A percentile compares a stretch with the other conserved stretches of the same genome.
These are phyloP conservation scores for Macadamia integrifolia DNA, from an alignment of 164 flowering plant species.

Conservation along the genomic window DNA sequence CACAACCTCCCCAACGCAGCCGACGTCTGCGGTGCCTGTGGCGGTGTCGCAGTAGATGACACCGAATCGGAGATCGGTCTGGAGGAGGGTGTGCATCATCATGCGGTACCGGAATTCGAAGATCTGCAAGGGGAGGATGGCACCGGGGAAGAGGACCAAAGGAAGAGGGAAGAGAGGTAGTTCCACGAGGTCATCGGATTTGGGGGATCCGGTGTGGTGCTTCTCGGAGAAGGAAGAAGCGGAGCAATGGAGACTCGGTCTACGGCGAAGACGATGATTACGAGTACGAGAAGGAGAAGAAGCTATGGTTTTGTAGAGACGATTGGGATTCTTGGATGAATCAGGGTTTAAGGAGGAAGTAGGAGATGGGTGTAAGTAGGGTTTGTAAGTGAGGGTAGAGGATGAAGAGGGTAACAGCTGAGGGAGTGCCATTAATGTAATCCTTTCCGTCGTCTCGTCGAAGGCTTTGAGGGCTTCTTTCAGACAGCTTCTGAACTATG, in stretches of 20 bases:
- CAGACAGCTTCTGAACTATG: no score
- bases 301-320: background rate
- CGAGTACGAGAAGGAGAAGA: slow-evolving; percentile 10
- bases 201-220: slow-evolving; percentile 47
- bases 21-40: slow-evolving; percentile 75
- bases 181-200: slow-evolving; percentile 63
- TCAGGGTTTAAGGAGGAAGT: slow-evolving; percentile 10
- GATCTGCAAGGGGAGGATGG: slow-evolving; percentile 87
- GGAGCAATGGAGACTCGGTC: slow-evolving; percentile 44
- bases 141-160: slow-evolving; percentile 92
- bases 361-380: background rate
- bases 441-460: no score
- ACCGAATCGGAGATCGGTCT: slow-evolving; percentile 94
- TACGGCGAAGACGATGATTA: slow-evolving; percentile 6
- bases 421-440: slow-evolving; percentile 47
- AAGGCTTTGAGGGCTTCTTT: no score
- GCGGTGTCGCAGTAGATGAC: slow-evolving; percentile 73
- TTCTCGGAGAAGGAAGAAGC: slow-evolving; percentile 65
- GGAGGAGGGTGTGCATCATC: slow-evolving; percentile 96
- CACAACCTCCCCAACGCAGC: slow-evolving; percentile 93
- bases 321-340: slow-evolving; percentile 19
- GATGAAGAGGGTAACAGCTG: slow-evolving; percentile 42
- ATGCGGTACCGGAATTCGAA: slow-evolving; percentile 95
- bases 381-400: slow-evolving; percentile 29
- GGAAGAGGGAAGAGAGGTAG: slow-evolving; percentile 96